phyloP scores from a whole-genome alignment of 192 early-diverging fungal species.

The Funneliformis geosporum region DNA sequence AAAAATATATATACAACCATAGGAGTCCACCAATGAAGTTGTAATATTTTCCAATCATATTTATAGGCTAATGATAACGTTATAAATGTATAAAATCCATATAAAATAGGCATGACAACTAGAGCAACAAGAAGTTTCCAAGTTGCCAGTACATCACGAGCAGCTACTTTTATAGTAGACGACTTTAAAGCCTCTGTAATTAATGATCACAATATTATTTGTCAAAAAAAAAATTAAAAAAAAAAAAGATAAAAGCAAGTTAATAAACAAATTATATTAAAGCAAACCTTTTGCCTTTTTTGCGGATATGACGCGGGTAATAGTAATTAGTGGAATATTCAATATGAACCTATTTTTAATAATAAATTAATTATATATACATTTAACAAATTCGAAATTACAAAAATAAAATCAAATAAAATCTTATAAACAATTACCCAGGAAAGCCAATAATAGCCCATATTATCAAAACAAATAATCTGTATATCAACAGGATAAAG shows the following conservation, averaged over 20 bases:
- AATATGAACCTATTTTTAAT: slow-evolving; percentile 46
- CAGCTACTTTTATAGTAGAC: slow-evolving; percentile 92
- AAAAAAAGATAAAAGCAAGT: background rate
- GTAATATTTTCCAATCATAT: slow-evolving; percentile 35
- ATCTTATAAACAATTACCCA: slow-evolving; percentile 54
- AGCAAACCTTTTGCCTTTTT: slow-evolving; percentile 55
- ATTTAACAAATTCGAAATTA: background rate
- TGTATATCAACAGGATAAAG: slow-evolving; percentile 65
- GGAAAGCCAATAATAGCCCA: slow-evolving; percentile 80
- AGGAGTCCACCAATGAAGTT: slow-evolving; percentile 47
- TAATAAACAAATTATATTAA: background rate
- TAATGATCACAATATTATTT: background rate
- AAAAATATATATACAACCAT: slow-evolving; percentile 38
- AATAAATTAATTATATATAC: background rate
- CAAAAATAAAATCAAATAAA: slow-evolving; percentile 1
- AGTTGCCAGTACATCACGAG: slow-evolving; percentile 91
- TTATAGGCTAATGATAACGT: slow-evolving; percentile 47
- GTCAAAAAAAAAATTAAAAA: too few species aligned
- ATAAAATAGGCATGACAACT: slow-evolving; percentile 74
- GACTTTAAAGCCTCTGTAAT: slow-evolving; percentile 71
- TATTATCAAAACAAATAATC: slow-evolving; percentile 68
- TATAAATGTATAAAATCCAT: slow-evolving; percentile 68
- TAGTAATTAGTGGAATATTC: slow-evolving; percentile 53
- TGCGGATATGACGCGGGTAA: slow-evolving; percentile 55
- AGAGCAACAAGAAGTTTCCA: slow-evolving; percentile 88